Percentiles rank a stretch among this genome's conserved stretches.
Evolutionary conservation across 2,329 filamentous ascomycete species (phyloP).

Genomic region (Beauveria sp.): DNA sequence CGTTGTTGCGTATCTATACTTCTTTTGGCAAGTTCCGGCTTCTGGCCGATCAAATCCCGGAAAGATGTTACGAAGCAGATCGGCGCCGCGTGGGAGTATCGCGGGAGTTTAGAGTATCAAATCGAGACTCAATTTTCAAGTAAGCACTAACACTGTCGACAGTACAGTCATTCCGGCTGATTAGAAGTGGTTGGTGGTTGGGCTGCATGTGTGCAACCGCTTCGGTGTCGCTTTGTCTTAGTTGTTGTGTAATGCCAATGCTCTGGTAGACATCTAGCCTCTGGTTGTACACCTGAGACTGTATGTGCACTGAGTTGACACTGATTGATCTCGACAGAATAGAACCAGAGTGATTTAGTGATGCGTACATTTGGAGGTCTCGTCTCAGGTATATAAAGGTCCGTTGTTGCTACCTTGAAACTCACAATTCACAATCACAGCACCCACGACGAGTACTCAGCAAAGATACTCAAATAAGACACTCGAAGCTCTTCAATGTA

Average conservation of each 20-base stretch:
- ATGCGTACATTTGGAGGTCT: neutral
- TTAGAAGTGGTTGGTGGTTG: neutral
- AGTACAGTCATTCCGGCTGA: neutral
- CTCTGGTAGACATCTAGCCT: neutral
- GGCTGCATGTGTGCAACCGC: neutral
- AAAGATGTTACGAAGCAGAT: too few relatives aligned
- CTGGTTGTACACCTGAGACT: neutral
- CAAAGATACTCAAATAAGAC: neutral
- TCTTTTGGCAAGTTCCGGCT: too few relatives aligned
- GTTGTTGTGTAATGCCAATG: neutral
- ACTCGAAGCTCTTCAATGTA: neutral
- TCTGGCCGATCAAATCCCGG: too few relatives aligned
- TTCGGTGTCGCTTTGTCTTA: neutral
- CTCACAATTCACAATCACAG: neutral
- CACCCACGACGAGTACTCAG: neutral
- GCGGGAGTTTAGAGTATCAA: neutral
- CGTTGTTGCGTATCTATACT: too few relatives aligned
- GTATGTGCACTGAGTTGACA: neutral
- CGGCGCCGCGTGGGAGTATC: too few relatives aligned
- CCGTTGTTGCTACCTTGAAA: neutral
- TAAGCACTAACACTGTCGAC: neutral
- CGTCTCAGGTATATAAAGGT: neutral
- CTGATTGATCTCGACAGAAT: neutral
- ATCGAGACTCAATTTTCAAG: neutral
- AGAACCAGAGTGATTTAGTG: neutral